Percentiles rank a stretch among this genome's conserved stretches.
Evolutionary conservation across 108 stramenopile genomes (phyloP).

Genomic region (Skeletonema menzelii): DNA sequence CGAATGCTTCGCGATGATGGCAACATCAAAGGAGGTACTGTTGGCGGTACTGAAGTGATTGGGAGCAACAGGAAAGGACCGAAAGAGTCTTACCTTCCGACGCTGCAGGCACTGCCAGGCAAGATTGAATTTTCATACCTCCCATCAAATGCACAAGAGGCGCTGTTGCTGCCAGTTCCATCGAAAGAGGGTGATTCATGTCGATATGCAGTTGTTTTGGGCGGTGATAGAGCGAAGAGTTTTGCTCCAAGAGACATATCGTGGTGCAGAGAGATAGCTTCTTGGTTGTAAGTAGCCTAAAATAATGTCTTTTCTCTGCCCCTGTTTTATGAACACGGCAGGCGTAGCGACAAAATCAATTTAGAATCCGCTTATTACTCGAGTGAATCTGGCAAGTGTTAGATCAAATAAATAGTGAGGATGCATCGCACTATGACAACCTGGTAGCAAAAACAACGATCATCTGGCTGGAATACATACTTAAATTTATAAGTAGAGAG

Average conservation of each 20-base stretch:
- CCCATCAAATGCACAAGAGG: constrained; percentile 77
- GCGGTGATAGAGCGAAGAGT: constrained; percentile 76
- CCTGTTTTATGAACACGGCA: too few species aligned
- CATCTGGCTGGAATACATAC: too few species aligned
- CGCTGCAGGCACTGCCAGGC: constrained; percentile 82
- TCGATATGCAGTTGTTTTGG: constrained; percentile 65
- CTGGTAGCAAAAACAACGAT: too few species aligned
- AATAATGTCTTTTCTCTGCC: too few species aligned
- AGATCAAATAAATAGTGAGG: too few species aligned
- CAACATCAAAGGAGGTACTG: constrained; percentile 33
- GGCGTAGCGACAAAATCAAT: too few species aligned
- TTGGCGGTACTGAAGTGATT: constrained; percentile 29
- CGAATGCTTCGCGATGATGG: constrained; percentile 49
- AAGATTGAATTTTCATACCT: constrained; percentile 78
- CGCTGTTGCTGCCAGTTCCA: constrained; percentile 56
- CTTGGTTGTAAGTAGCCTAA: constrained; percentile 30
- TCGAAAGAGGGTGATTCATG: neutral
- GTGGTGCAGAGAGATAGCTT: constrained; percentile 75
- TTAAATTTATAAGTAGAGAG: too few species aligned
- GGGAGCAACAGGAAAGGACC: constrained; percentile 8
- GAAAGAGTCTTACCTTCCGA: constrained; percentile 83
- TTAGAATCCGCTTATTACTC: too few species aligned
- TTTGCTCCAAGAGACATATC: constrained; percentile 82
- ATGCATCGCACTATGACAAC: too few species aligned
- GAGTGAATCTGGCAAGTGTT: too few species aligned